Evolutionary conservation across 2,329 filamentous ascomycete genomes (phyloP), one percentile per base, ranked within the genome.

Genomic region (Talaromyces sp.): DNA sequence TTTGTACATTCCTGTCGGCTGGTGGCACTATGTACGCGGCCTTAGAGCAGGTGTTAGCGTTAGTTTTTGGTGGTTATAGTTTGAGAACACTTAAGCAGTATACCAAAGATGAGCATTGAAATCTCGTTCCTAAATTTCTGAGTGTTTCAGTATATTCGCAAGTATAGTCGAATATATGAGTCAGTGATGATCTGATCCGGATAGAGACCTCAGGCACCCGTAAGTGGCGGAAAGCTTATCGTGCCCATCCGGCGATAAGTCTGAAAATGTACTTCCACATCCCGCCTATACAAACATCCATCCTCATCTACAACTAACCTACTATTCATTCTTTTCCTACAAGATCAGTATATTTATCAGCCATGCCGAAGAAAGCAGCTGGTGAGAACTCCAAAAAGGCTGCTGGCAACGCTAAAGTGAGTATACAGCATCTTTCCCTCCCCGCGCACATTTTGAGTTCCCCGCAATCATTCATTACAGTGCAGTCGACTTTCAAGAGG

Each of bases 11-110:
- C 95, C 95, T 0, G 83, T 91, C 5, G 95, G 93, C 0, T 99
- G 95, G 93, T 99, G 95, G 95, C 95, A 99, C 80, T 98, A 97
- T 75, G 91, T 98, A 3, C 83, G 90, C 64, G 92, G 92, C 57
- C 73, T 98, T 70, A 92, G 86, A 62, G 86, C 91, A 21, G 96
- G 93, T 72, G 93, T 96, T 71, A 97, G 93, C 68, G 92, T 98
- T 12, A 97, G 92, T 72, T 98, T 97, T 72, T 99, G 95, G 95
- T 99, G 91, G 90, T 89, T 90, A 66, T 84, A 70, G 75, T 11
- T 54, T n/a, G 28, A 28, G 3, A 6, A 28, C 6, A 28, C 3
- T 6, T 28, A 6, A 28, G 28, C n/a, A n/a, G n/a, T n/a, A n/a
- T n/a, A n/a, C n/a, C n/a, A n/a, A 28, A 28, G 28, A 28, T 28